Base-by-base conservation (phyloP, 2,329 filamentous ascomycete genomes). In the Chaetomium sp. region DNA sequence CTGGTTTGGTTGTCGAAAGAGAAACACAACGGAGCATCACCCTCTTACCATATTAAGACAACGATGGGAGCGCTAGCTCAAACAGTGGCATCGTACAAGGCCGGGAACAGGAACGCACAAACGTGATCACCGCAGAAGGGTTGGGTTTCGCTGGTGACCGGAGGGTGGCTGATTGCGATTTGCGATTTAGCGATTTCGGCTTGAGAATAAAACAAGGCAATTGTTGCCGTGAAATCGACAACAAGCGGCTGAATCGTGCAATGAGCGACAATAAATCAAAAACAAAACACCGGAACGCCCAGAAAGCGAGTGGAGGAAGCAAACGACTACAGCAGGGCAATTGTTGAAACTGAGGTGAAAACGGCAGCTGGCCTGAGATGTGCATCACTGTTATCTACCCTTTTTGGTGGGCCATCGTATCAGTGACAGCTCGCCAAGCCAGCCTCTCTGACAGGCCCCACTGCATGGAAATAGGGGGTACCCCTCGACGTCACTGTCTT, bases 21-120 rank as follows among this genome's bases (percentile, higher is more conserved):
- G 19, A 27, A 27, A 27, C 19, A 27, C 19, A 27, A 27, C 11
- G 40, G 40, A 7, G 12, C 40, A 42, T 42, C 14, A 42, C 2
- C 19, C 1, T 9, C 52, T 55, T 48, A 60, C 58, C 51, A 42
- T 50, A 54, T 55, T 51, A 58, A 50, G 52, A 38, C 52, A 56
- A 54, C 12, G 32, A n/a, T 5, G 19, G 35, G 46, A 42, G 37
- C 36, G 44, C 55, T 38, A 52, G 50, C 51, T 41, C 40, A 41
- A 11, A 41, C 44, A 54, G n/a, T 11, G 41, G 35, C 51, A 49
- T 54, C 38, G 49, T 34, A 52, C 48, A 35, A 34, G 4, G 38
- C 49, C 19, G 45, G 11, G 37, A 38, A 36, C 45, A 48, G 6
- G 36, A 47, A 37, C 35, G 33, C 36, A 49, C 19, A 14, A 41